phyloP scores from a whole-genome alignment of 805 yeast genomes.

The Starmerella vitae region DNA sequence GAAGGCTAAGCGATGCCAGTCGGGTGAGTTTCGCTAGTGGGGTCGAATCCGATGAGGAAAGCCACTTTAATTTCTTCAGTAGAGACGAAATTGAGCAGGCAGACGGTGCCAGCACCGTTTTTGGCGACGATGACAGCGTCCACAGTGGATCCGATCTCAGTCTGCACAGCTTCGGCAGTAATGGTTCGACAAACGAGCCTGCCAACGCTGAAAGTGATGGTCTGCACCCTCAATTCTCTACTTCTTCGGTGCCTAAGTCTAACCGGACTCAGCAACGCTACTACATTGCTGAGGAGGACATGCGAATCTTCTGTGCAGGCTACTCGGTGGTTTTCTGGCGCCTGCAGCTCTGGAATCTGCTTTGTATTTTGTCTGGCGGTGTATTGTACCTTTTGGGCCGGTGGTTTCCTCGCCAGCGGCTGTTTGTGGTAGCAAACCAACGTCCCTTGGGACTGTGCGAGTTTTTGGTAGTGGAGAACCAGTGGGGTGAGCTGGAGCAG shows the following conservation, averaged over 20 bases:
- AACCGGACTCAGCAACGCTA: slow-evolving; percentile 48
- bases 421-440: slow-evolving; percentile 28
- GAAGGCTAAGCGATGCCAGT: slow-evolving; percentile 5
- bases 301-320: slow-evolving; percentile 90
- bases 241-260: not conserved
- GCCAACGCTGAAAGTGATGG: not conserved
- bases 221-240: not conserved
- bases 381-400: slow-evolving; percentile 56
- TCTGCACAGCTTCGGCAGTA: slow-evolving; percentile 1
- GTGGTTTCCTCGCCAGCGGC: slow-evolving; percentile 74
- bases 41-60: slow-evolving; percentile 8
- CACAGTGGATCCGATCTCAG: slow-evolving; percentile 14
- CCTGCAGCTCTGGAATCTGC: slow-evolving; percentile 35
- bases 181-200: slow-evolving; percentile 7
- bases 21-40: slow-evolving; percentile 2
- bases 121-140: slow-evolving; percentile 27
- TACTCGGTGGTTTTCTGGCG: slow-evolving; percentile 44
- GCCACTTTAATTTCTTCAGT: slow-evolving; percentile 60
- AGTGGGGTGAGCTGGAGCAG: slow-evolving; percentile 69
- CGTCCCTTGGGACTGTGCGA: slow-evolving; percentile 70
- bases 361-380: slow-evolving; percentile 55
- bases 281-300: slow-evolving; percentile 89
- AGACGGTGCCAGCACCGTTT: slow-evolving; percentile 70
- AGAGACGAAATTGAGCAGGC: slow-evolving; percentile 74
- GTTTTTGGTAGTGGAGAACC: slow-evolving; percentile 90